These are phyloP conservation scores for Eragrostis nindensis DNA, from an alignment of 176 grass and related monocot species.

Conservation along the genomic window DNA sequence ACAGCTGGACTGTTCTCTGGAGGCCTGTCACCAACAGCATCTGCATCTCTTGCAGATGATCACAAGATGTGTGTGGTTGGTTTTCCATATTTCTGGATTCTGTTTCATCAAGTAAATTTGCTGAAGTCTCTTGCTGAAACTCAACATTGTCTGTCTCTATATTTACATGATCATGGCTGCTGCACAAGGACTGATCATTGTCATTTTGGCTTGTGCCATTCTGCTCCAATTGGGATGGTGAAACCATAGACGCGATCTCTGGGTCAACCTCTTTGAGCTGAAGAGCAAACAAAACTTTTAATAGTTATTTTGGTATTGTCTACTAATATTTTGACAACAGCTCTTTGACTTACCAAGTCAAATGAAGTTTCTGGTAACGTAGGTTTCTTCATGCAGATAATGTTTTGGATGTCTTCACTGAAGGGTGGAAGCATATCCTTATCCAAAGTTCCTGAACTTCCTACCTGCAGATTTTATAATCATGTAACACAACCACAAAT, in stretches of 20 bases:
- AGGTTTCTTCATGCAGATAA: constrained; percentile 39
- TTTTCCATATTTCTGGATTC: constrained; percentile 22
- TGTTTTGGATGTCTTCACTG: constrained; percentile 39
- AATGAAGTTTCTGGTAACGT: constrained; percentile 50
- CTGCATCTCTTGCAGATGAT: constrained; percentile 16
- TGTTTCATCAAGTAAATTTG: constrained; percentile 17
- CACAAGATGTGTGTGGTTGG: background rate
- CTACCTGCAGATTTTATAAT: constrained; percentile 43
- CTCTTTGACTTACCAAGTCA: constrained; percentile 51
- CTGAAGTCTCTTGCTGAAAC: constrained; percentile 34
- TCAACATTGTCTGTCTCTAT: constrained; percentile 21
- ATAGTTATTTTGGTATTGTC: constrained; percentile 3
- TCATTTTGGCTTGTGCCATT: constrained; percentile 12
- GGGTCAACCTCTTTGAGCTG: constrained; percentile 44
- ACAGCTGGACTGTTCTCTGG: constrained; percentile 26
- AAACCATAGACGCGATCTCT: constrained; percentile 7
- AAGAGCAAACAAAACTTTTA: constrained; percentile 5
- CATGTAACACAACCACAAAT: constrained; percentile 26
- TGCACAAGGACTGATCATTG: constrained; percentile 27
- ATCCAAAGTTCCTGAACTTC: constrained; percentile 42
- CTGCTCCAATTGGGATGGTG: constrained; percentile 24
- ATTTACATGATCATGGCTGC: constrained; percentile 27
- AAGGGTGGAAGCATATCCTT: constrained; percentile 43
- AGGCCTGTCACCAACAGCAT: constrained; percentile 3
- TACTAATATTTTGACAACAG: background rate